phyloP scores from a whole-genome alignment of 495 filamentous ascomycete genomes.

The Pyrenula aspistea region DNA sequence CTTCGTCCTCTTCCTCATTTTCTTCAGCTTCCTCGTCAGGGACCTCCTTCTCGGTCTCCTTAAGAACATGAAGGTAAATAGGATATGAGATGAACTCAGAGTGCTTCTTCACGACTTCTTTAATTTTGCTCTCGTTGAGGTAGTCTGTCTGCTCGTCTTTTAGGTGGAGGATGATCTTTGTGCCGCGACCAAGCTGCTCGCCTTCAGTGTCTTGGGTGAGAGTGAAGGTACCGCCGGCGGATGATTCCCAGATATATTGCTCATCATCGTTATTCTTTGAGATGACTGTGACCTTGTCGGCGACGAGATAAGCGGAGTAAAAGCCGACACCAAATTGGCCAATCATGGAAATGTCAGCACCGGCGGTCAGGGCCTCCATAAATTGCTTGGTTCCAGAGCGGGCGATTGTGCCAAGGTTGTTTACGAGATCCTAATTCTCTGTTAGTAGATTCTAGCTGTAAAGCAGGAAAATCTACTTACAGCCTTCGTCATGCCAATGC shows the following conservation, averaged over 20 bases:
- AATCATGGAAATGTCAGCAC: constrained; percentile 99
- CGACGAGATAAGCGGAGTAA: constrained; percentile 99
- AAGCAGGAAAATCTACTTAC: constrained; percentile 43
- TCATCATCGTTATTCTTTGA: constrained; percentile 99
- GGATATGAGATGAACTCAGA: constrained; percentile 99
- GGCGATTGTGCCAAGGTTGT: constrained; percentile 99
- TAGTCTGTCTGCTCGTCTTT: constrained; percentile 99
- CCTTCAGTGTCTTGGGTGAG: constrained; percentile 83
- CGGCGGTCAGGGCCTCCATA: constrained; percentile 97
- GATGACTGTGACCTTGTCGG: constrained; percentile 86
- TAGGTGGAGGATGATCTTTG: constrained; percentile 94
- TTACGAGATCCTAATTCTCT: constrained; percentile 71
- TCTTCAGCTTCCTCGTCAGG: constrained; percentile 83
- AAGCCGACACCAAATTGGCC: constrained; percentile 99
- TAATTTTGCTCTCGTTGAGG: constrained; percentile 97
- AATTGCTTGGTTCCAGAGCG: constrained; percentile 99
- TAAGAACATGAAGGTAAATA: constrained; percentile 97
- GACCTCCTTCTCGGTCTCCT: constrained; percentile 98
- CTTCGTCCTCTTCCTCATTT: constrained; percentile 65
- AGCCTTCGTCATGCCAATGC: constrained; percentile 99
- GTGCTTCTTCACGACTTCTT: constrained; percentile 99
- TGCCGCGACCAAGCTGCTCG: constrained; percentile 82
- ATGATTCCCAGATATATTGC: constrained; percentile 99
- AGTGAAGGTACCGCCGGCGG: constrained; percentile 93
- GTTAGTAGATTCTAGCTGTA: constrained; percentile 11